Evolutionary conservation across 164 flowering plant genomes (phyloP).

Genomic region (Liquidambar formosana): DNA sequence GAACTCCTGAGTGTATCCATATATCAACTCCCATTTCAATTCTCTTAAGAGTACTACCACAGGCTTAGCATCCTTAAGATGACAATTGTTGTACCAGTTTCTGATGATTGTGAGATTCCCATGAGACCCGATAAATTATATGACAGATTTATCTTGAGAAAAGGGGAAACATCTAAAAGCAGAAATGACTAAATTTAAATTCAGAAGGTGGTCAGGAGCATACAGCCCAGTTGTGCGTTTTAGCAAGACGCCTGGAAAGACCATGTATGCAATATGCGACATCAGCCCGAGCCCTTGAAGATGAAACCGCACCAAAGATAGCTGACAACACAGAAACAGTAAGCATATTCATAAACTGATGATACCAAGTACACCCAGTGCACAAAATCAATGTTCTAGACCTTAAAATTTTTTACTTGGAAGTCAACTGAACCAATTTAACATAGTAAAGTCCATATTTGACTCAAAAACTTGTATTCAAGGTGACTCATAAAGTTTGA

Average conservation of each 20-base stretch:
- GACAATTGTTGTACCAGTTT: no score
- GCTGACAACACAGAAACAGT: constrained; percentile 34
- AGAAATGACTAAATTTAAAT: no score
- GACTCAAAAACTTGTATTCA: neutral
- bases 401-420: neutral
- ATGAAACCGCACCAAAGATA: constrained; percentile 44
- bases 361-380: no score
- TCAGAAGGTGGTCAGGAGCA: constrained; percentile 5
- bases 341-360: neutral
- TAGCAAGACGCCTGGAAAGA: constrained; percentile 50
- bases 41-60: no score
- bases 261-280: constrained; percentile 51
- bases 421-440: neutral
- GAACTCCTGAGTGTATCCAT: no score
- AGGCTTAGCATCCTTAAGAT: no score
- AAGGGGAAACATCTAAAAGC: no score
- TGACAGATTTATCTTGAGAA: no score
- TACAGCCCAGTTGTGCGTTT: constrained; percentile 61
- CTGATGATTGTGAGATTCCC: no score
- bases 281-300: constrained; percentile 46
- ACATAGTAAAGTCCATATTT: neutral
- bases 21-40: no score
- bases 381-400: neutral
- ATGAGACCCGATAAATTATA: no score
- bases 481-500: no score